These are phyloP conservation scores for Selaginella moellendorffii DNA, from an alignment of 75 land plant genomes.

Conservation along the genomic window DNA sequence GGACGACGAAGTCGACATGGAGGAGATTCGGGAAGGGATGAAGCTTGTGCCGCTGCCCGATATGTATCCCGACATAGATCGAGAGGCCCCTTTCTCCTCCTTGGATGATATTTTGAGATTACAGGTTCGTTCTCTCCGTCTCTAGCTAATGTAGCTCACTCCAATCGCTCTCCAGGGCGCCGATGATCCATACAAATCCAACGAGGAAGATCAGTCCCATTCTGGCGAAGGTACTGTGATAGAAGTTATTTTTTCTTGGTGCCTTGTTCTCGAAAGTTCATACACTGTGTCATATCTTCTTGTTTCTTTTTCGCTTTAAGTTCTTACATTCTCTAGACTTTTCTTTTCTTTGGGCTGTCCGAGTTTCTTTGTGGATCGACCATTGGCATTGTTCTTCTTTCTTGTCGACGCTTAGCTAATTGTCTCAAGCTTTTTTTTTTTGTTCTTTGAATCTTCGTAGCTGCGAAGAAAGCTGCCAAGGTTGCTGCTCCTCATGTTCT, in stretches of 20 bases:
- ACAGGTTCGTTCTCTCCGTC: neutral
- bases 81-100: neutral
- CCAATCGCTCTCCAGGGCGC: neutral
- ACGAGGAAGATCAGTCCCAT: neutral
- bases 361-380: no score
- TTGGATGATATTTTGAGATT: neutral
- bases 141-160: neutral
- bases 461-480: conserved; percentile 22
- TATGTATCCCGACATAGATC: conserved; percentile 6
- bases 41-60: conserved; percentile 28
- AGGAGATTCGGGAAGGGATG: conserved; percentile 20
- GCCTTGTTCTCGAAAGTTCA: no score
- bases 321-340: neutral
- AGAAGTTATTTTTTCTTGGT: no score
- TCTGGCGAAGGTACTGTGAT: neutral
- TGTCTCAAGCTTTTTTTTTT: no score
- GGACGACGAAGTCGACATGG: conserved; percentile 24
- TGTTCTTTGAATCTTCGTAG: conserved; percentile 11
- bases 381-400: no score
- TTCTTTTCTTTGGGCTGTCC: conserved; percentile 9
- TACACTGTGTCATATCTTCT: no score
- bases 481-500: conserved; percentile 31
- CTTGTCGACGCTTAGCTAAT: no score
- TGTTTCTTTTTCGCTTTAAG: neutral
- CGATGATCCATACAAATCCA: neutral